Base-by-base conservation (phyloP, 2,329 filamentous ascomycete species). In the Niveomyces coronatus region DNA sequence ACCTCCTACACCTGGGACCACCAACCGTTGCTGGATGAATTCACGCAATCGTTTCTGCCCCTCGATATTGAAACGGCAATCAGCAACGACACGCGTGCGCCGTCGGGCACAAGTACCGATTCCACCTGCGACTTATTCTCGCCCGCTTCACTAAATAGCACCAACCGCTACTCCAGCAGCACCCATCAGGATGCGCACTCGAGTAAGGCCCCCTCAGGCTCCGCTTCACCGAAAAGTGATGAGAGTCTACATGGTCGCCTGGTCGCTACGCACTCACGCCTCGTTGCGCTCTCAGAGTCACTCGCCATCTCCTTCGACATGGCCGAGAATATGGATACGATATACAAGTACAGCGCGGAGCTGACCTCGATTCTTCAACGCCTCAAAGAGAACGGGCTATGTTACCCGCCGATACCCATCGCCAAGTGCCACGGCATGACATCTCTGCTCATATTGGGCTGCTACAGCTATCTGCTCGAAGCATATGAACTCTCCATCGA, bases 371-470 rank as follows among this genome's bases (percentile, higher is more conserved):
- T 31, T 8, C n/a, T 31, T 9, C n/a, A 31, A n/a, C n/a, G 30
- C 30, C 17, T 15, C 30, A n/a, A 18, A 7, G 16, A n/a, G 17
- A 18, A 18, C 6, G 11, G 15, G 8, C n/a, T 17, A 8, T 15
- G 30, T 13, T 31, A 31, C 15, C 30, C 30, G 9, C 30, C 30
- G 15, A 17, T 17, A 5, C 30, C 30, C n/a, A 18, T 31, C 13
- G 30, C 17, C 30, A 31, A 31, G 30, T 31, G 30, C 30, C 30
- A 31, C 30, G 30, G 30, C 30, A 31, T 31, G 30, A 31, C 30
- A 16, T n/a, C 30, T 9, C 30, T 31, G 8, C 16, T 31, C 5
- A 31, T 31, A n/a, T 16, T 31, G 9, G 30, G 30, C 6, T 31
- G n/a, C 16, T 31, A 31, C 16, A 31, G 30, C 30, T 31, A 31